phyloP scores from a whole-genome alignment of 2,329 filamentous ascomycete genomes.

The Claviceps maximensis region DNA sequence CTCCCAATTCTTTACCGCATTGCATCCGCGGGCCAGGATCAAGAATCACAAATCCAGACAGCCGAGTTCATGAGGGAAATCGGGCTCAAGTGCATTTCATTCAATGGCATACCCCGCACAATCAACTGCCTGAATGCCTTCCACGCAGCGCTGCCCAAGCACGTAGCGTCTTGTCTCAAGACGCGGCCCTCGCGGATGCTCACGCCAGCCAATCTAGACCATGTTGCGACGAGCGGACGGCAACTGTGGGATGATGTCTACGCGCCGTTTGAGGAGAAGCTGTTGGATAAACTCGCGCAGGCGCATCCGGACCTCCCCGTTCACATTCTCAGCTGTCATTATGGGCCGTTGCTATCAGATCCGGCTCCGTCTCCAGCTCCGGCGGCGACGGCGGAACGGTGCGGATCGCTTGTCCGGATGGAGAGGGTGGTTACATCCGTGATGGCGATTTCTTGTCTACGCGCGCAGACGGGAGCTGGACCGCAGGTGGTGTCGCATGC shows the following conservation, averaged over 20 bases:
- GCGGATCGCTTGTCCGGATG: constrained; percentile 31
- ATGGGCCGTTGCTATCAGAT: constrained; percentile 60
- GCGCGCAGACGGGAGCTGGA: constrained; percentile 69
- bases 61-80: constrained; percentile 65
- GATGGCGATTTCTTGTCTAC: constrained; percentile 59
- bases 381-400: constrained; percentile 11
- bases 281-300: constrained; percentile 56
- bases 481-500: constrained; percentile 74
- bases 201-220: constrained; percentile 38
- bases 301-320: constrained; percentile 73
- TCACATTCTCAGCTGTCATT: constrained; percentile 63
- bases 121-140: constrained; percentile 74
- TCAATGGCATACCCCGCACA: constrained; percentile 70
- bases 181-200: constrained; percentile 42
- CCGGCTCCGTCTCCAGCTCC: constrained; percentile 27
- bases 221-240: constrained; percentile 44
- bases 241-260: constrained; percentile 68
- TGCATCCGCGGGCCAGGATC: constrained; percentile 19
- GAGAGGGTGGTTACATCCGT: constrained; percentile 61
- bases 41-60: constrained; percentile 25
- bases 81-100: constrained; percentile 64
- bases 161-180: constrained; percentile 40
- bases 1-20: constrained; percentile 49
- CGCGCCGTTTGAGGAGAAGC: constrained; percentile 57
- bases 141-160: constrained; percentile 44